Percentiles rank a stretch among this genome's conserved stretches.
These are phyloP conservation scores for Linnemannia zychae DNA, from an alignment of 192 early-diverging fungal genomes.

Conservation along the genomic window DNA sequence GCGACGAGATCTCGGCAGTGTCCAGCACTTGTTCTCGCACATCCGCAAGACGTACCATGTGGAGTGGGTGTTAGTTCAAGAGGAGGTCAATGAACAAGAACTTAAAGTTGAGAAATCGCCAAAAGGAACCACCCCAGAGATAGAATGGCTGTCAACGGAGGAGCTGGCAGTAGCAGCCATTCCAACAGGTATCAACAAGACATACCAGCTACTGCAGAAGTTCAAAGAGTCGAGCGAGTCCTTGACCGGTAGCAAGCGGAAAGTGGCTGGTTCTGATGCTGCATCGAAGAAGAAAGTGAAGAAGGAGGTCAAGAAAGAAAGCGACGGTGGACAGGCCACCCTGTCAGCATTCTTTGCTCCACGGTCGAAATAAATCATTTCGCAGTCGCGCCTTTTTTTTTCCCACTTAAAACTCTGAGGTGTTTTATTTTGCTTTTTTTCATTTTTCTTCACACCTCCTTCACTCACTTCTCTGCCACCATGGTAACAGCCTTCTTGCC, in stretches of 20 bases:
- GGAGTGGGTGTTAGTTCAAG: slow-evolving; percentile 55
- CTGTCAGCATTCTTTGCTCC: slow-evolving; percentile 17
- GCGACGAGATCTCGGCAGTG: slow-evolving; percentile 62
- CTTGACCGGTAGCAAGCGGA: slow-evolving; percentile 10
- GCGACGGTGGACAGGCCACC: background rate
- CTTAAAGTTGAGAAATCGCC: background rate
- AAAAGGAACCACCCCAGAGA: background rate
- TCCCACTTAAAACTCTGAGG: background rate
- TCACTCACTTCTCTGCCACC: background rate
- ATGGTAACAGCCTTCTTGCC: background rate
- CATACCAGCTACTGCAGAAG: slow-evolving; percentile 64
- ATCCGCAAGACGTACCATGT: slow-evolving; percentile 69
- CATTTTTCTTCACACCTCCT: background rate
- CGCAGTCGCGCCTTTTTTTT: slow-evolving; percentile 1
- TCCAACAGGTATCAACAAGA: slow-evolving; percentile 71
- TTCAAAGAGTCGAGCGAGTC: slow-evolving; percentile 9
- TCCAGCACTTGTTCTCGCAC: slow-evolving; percentile 79
- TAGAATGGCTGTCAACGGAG: slow-evolving; percentile 58
- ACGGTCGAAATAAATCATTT: slow-evolving; percentile 1
- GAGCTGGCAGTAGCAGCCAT: slow-evolving; percentile 65
- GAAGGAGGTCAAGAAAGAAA: slow-evolving; percentile 29
- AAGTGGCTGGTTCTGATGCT: background rate
- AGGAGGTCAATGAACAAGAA: background rate
- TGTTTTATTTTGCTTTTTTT: background rate
- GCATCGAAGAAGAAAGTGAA: slow-evolving; percentile 1